Base-by-base conservation (phyloP, 768 basidiomycete genomes). In the Naganishia randhawae region DNA sequence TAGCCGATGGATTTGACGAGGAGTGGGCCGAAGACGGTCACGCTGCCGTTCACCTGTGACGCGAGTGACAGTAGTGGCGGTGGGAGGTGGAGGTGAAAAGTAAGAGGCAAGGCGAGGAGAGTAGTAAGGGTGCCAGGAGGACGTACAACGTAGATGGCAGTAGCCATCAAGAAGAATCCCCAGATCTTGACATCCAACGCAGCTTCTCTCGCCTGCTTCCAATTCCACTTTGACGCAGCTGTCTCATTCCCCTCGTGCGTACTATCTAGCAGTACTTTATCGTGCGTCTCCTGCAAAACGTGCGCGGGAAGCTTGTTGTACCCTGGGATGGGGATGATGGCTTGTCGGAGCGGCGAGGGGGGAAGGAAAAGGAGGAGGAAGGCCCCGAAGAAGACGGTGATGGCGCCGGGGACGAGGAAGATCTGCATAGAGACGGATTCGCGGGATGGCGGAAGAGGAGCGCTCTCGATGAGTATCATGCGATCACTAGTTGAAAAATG, bases 1-100 rank as follows among this genome's bases (percentile, higher is more conserved):
- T 80, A 81, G 3, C 81, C 81, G 45, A 81, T 81, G 0, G 73
- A 71, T 25, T 69, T 69, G 63, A 82, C 77, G 70, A 82, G 81
- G 31, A 75, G 63, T 0, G 79, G 77, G 1, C 80, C 79, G 57
- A 82, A 82, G 1, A 80, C 80, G 0, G 77, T 76, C 8, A 75
- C 74, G 6, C 69, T 72, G 13, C 73, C 74, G 42, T 73, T 73
- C 31, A 61, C 53, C 39, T 25, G 33, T 4, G 4, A 31, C 11
- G 19, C 3, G 45, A 7, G 19, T 48, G n/a, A 48, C 7, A 2
- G 3, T 48, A 6, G 4, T n/a, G 19, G 19, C 42, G n/a, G 14
- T n/a, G 3, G 7, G 25, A 11, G 4, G 4, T 22, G 45, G 25
- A 53, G 51, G n/a, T n/a, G n/a, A n/a, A n/a, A 25, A 31, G 4